phyloP scores from a whole-genome alignment of 176 grass and related monocot genomes.

The Themeda triandra region DNA sequence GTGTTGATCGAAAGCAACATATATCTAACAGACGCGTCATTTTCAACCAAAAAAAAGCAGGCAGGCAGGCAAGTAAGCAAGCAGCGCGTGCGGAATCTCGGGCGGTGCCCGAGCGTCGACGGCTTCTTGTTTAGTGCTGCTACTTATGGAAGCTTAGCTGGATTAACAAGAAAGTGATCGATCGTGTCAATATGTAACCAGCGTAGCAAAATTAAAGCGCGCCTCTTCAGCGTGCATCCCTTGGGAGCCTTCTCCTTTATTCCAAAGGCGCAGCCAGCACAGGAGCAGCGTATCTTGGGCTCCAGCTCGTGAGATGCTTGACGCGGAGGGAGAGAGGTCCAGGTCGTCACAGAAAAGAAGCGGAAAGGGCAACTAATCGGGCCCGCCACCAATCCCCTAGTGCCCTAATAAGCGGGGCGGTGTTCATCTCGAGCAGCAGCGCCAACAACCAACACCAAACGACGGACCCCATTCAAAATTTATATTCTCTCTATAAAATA shows the following conservation, averaged over 20 bases:
- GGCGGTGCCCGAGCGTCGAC: neutral
- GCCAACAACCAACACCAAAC: slow-evolving; percentile 12
- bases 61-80: slow-evolving; percentile 9
- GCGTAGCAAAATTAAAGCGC: slow-evolving; percentile 29
- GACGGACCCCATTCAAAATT: neutral
- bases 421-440: slow-evolving; percentile 9
- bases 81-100: slow-evolving; percentile 29
- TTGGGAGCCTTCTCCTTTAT: slow-evolving; percentile 36
- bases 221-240: slow-evolving; percentile 6
- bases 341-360: slow-evolving; percentile 37
- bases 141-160: neutral
- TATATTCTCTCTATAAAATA: neutral
- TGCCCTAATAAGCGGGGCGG: slow-evolving; percentile 26
- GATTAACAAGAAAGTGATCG: neutral
- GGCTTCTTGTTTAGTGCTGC: neutral
- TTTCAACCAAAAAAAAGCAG: neutral
- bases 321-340: slow-evolving; percentile 24
- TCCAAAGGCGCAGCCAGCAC: slow-evolving; percentile 30
- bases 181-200: neutral
- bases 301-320: slow-evolving; percentile 11
- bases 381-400: slow-evolving; percentile 16
- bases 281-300: neutral
- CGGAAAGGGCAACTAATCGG: slow-evolving; percentile 7
- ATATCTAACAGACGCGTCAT: neutral
- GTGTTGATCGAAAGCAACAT: slow-evolving; percentile 15